These are phyloP conservation scores for Arctium minus DNA, from an alignment of 129 eudicot species.

Conservation along the genomic window DNA sequence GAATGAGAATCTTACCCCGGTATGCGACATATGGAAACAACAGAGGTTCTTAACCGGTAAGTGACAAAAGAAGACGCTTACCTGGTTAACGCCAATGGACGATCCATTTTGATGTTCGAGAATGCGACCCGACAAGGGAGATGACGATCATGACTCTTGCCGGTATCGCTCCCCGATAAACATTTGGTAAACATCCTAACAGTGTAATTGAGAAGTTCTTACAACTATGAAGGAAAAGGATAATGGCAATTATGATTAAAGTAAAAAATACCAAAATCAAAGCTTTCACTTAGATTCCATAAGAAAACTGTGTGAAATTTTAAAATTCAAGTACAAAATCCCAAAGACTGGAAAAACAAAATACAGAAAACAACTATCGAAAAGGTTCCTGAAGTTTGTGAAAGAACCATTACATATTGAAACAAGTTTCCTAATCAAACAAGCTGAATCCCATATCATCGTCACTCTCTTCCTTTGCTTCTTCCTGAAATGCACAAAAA, in stretches of 20 bases:
- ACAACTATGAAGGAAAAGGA: not conserved
- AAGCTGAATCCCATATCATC: conserved; percentile 75
- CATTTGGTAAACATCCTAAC: too few species aligned
- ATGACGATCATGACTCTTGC: too few species aligned
- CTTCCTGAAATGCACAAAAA: conserved; percentile 39
- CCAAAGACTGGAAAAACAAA: not conserved
- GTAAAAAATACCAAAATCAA: conserved; percentile 1
- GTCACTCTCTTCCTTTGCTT: conserved; percentile 67
- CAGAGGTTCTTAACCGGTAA: too few species aligned
- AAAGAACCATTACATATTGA: conserved; percentile 17
- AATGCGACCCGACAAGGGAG: too few species aligned
- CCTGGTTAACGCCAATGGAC: too few species aligned
- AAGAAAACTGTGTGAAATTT: conserved; percentile 11
- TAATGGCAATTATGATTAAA: not conserved
- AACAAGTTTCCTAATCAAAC: conserved; percentile 40
- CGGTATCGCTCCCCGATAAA: too few species aligned
- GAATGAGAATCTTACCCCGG: too few species aligned
- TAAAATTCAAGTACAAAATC: conserved; percentile 15
- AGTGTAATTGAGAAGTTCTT: too few species aligned
- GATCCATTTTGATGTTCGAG: too few species aligned
- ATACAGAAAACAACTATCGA: conserved; percentile 12
- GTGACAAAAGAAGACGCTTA: too few species aligned
- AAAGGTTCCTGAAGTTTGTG: not conserved
- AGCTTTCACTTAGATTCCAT: not conserved
- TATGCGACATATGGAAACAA: too few species aligned